phyloP scores from a whole-genome alignment of 257 asterid species.

The Solanum habrochaites region DNA sequence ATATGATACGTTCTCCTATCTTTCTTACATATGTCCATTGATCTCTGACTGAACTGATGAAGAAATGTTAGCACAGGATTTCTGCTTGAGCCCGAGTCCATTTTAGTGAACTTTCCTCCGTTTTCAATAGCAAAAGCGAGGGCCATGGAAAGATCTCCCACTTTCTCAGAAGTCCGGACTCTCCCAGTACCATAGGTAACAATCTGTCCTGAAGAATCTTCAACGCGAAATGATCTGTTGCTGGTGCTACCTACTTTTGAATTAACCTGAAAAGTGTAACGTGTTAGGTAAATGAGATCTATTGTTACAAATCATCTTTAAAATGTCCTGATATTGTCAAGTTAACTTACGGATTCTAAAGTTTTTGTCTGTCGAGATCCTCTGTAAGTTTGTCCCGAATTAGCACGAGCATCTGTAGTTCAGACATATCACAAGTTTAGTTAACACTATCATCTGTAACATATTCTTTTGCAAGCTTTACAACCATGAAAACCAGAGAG shows the following conservation, averaged over 20 bases:
- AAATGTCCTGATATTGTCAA: background rate
- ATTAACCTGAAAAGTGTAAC: conserved; percentile 30
- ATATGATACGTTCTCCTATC: conserved; percentile 12
- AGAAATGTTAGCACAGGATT: conserved; percentile 54
- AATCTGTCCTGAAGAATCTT: conserved; percentile 52
- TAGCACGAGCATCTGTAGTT: conserved; percentile 38
- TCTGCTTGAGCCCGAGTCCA: conserved; percentile 26
- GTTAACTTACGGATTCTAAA: conserved; percentile 46
- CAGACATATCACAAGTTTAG: background rate
- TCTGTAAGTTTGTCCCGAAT: conserved; percentile 32
- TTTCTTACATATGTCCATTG: conserved; percentile 27
- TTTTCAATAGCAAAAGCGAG: conserved; percentile 59
- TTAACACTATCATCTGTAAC: background rate
- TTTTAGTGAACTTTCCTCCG: conserved; percentile 37
- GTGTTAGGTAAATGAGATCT: background rate
- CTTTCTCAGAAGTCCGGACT: conserved; percentile 32
- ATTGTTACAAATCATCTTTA: background rate
- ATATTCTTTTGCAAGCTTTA: background rate
- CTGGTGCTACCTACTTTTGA: conserved; percentile 18
- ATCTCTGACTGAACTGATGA: conserved; percentile 47
- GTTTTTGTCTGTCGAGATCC: conserved; percentile 40
- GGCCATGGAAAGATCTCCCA: conserved; percentile 49
- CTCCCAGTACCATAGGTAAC: conserved; percentile 34
- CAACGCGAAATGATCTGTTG: conserved; percentile 17
- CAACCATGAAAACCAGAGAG: background rate